Evolutionary conservation across 768 basidiomycete species (phyloP).

Genomic region (Suillus subaureus): DNA sequence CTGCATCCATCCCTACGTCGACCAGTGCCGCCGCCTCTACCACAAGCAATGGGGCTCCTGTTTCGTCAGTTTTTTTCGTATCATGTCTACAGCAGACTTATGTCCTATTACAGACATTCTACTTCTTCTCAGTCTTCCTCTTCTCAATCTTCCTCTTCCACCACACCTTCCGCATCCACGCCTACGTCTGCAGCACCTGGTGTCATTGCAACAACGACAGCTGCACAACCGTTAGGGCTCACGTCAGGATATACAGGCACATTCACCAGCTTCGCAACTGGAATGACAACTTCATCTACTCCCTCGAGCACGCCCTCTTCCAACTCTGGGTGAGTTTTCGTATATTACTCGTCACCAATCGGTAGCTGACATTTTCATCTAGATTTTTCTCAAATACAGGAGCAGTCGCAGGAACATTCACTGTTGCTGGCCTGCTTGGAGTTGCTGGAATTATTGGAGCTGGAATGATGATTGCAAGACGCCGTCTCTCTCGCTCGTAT

Average conservation of each 20-base stretch:
- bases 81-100: conserved; percentile 3
- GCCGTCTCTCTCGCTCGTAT: conserved; percentile 26
- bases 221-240: conserved; percentile 6
- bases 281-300: conserved; percentile 17
- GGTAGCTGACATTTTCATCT: neutral
- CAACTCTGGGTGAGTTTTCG: conserved; percentile 17
- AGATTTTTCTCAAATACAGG: conserved; percentile 52
- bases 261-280: neutral
- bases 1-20: neutral
- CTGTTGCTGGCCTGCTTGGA: conserved; percentile 40
- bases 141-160: neutral
- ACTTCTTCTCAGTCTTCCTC: conserved; percentile 2
- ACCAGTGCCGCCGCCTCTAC: neutral
- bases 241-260: neutral
- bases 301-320: conserved; percentile 20
- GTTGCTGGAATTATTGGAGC: conserved; percentile 34
- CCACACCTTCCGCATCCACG: conserved; percentile 9
- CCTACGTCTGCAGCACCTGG: conserved; percentile 3
- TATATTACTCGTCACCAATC: neutral
- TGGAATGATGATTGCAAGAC: conserved; percentile 31
- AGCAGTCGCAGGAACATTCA: conserved; percentile 49
- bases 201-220: neutral
- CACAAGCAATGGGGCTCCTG: neutral
- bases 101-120: conserved; percentile 3
- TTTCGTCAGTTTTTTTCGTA: conserved; percentile 12